Evolutionary conservation across 2,329 filamentous ascomycete species (phyloP).

Genomic region (Coleophoma cylindrospora): DNA sequence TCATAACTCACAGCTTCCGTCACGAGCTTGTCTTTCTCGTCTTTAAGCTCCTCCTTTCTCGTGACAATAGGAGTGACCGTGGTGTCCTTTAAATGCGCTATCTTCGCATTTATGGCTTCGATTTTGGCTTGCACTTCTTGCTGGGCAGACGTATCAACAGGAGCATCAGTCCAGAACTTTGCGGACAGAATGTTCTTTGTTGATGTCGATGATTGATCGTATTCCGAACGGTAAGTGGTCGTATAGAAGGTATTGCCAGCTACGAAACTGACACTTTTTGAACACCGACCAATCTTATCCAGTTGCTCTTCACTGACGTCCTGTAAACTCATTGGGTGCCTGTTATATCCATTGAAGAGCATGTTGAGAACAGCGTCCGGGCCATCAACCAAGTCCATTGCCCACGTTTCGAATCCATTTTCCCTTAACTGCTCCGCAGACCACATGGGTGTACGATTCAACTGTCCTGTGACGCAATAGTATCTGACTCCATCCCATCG

Average conservation of each 20-base stretch:
- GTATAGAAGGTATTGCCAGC: conserved; percentile 59
- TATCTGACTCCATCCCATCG: background rate
- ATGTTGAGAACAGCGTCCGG: conserved; percentile 82
- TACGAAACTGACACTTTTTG: conserved; percentile 62
- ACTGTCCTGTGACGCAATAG: background rate
- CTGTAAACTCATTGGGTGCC: conserved; percentile 63
- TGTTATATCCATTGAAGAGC: conserved; percentile 68
- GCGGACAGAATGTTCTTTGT: conserved; percentile 58
- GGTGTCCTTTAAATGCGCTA: conserved; percentile 2
- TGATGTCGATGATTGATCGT: conserved; percentile 70
- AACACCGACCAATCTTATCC: conserved; percentile 52
- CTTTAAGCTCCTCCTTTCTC: conserved; percentile 32
- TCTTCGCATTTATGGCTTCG: conserved; percentile 15
- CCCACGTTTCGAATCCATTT: conserved; percentile 73
- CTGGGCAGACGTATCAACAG: conserved; percentile 65
- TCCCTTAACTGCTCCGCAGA: conserved; percentile 46
- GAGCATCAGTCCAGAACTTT: conserved; percentile 70
- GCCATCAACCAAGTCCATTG: conserved; percentile 73
- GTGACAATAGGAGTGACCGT: conserved; percentile 23
- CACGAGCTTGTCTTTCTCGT: conserved; percentile 18
- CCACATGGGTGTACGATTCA: conserved; percentile 37
- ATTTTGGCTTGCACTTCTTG: conserved; percentile 52
- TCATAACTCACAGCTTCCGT: conserved; percentile 34
- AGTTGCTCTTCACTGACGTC: conserved; percentile 66
- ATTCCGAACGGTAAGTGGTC: conserved; percentile 70